These are phyloP conservation scores for Aureobasidium sp. DNA, from an alignment of 2,329 filamentous ascomycete genomes.

Conservation along the genomic window DNA sequence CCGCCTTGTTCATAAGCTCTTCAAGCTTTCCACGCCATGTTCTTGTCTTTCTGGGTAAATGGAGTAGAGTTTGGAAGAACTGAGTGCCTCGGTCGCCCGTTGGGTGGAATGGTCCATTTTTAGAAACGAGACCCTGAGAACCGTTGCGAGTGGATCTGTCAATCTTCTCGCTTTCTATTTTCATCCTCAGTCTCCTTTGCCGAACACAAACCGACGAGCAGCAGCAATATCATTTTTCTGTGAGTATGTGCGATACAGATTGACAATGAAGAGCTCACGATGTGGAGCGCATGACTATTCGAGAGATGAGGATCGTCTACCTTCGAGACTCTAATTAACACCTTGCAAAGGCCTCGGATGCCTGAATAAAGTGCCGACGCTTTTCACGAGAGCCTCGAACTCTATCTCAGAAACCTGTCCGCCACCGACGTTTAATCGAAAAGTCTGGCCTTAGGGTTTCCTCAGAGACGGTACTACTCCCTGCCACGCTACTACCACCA, in stretches of 20 bases:
- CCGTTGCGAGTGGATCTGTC: slow-evolving; percentile 4
- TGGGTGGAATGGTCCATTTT: neutral
- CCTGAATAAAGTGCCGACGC: neutral
- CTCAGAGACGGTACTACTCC: neutral
- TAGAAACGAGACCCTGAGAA: slow-evolving; percentile 3
- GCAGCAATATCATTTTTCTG: neutral
- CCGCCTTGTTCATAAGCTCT: neutral
- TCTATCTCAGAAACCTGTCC: neutral
- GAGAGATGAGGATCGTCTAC: neutral
- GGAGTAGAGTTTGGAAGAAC: neutral
- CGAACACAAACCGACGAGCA: neutral
- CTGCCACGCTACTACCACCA: slow-evolving; percentile 11
- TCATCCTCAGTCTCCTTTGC: neutral
- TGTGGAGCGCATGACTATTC: too few relatives aligned
- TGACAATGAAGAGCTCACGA: too few relatives aligned
- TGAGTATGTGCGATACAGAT: too few relatives aligned
- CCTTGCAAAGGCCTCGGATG: neutral
- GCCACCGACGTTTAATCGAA: slow-evolving; percentile 1
- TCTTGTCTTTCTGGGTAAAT: slow-evolving; percentile 1
- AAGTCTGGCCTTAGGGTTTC: slow-evolving; percentile 6
- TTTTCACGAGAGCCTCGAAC: neutral
- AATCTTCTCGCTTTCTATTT: neutral
- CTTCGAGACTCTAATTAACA: neutral
- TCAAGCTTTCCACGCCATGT: neutral
- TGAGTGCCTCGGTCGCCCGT: neutral